These are phyloP conservation scores for Aspergillus fumigatiaffinis DNA, from an alignment of 2,329 filamentous ascomycete genomes.

Conservation along the genomic window DNA sequence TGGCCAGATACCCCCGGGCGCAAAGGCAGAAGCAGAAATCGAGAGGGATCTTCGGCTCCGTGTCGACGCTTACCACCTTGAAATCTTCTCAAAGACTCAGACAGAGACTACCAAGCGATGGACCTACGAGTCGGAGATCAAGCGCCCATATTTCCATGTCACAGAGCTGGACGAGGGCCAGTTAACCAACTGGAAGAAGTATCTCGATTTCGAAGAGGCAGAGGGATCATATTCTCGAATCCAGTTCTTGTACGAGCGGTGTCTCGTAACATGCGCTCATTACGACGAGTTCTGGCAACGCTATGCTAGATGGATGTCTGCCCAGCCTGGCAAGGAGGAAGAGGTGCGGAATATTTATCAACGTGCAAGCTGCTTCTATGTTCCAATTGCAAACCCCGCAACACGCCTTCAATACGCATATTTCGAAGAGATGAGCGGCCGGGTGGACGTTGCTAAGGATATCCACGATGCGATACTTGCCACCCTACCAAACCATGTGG, in stretches of 20 bases:
- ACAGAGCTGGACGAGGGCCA: conserved; percentile 85
- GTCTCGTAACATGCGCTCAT: conserved; percentile 84
- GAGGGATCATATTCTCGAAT: conserved; percentile 73
- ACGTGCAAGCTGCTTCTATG: conserved; percentile 77
- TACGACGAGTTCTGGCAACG: conserved; percentile 98
- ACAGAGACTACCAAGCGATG: conserved; percentile 87
- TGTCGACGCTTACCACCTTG: conserved; percentile 75
- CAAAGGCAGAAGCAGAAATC: conserved; percentile 69
- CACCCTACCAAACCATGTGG: conserved; percentile 73
- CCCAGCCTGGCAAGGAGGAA: conserved; percentile 75
- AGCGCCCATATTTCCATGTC: conserved; percentile 94
- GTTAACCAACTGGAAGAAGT: conserved; percentile 88
- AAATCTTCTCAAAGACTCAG: conserved; percentile 76
- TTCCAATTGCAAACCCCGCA: conserved; percentile 78
- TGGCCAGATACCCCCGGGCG: conserved; percentile 37
- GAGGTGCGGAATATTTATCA: conserved; percentile 91
- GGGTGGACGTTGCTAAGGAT: conserved; percentile 72
- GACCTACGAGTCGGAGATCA: conserved; percentile 92
- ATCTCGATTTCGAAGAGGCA: conserved; percentile 89
- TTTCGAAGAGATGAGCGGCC: conserved; percentile 82
- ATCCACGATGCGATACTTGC: conserved; percentile 79
- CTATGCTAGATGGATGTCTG: conserved; percentile 92
- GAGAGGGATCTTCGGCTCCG: conserved; percentile 78
- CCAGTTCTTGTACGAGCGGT: conserved; percentile 88
- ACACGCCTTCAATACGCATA: conserved; percentile 88